Conservation (phyloP, 306 rosid species). For the Styphnolobium japonicum region DNA sequence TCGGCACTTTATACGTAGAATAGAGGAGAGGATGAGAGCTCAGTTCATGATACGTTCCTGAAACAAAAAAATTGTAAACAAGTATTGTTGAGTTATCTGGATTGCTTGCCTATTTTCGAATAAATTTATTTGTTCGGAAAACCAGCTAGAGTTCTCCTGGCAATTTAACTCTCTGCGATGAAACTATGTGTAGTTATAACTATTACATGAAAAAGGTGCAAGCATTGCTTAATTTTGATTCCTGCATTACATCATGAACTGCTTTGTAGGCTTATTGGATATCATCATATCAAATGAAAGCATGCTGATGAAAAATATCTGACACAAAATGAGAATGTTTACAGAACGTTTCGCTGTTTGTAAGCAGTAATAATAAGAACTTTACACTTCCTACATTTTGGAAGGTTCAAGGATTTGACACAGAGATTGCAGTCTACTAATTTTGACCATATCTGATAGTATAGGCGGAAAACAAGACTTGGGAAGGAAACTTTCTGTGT, state of each 20-base stretch:
- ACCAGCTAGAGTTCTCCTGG: not conserved
- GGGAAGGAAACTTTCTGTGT: constrained; percentile 1
- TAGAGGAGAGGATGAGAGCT: no score
- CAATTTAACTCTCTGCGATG: not conserved
- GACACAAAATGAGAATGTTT: not conserved
- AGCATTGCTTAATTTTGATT: not conserved
- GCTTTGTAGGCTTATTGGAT: not conserved
- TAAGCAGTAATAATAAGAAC: not conserved
- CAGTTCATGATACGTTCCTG: no score
- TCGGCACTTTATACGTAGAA: no score
- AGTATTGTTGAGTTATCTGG: no score
- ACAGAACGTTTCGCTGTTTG: not conserved
- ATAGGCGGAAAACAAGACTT: constrained; percentile 4
- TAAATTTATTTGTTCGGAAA: not conserved
- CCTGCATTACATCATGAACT: not conserved
- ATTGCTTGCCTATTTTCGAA: not conserved
- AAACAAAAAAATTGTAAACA: no score
- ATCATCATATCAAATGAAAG: not conserved
- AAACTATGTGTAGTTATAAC: not conserved
- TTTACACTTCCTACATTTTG: not conserved
- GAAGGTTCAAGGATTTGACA: not conserved
- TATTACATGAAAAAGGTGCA: not conserved
- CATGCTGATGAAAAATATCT: not conserved
- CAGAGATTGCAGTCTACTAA: not conserved
- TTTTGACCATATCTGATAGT: not conserved